phyloP scores from a whole-genome alignment of 208 protist genomes.

The Porcisia deanei region DNA sequence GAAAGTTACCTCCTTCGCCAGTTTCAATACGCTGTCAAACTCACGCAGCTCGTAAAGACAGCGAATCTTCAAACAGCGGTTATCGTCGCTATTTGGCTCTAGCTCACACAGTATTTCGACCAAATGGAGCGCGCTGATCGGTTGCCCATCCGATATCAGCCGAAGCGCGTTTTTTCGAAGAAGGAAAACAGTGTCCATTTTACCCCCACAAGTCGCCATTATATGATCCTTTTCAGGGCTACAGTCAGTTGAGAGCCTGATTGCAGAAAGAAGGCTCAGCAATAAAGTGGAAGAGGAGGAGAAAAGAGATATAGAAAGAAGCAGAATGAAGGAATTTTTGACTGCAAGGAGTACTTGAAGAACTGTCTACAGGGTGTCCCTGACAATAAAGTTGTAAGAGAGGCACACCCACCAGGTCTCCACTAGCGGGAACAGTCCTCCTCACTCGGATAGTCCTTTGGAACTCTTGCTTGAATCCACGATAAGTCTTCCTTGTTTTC shows the following conservation, averaged over 20 bases:
- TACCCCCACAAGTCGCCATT: background rate
- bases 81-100: slow-evolving; percentile 26
- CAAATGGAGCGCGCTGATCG: slow-evolving; percentile 63
- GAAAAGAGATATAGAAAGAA: background rate
- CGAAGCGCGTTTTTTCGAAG: slow-evolving; percentile 30
- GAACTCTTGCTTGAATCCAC: background rate
- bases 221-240: background rate
- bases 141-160: slow-evolving; percentile 55
- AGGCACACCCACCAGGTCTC: background rate
- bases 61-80: slow-evolving; percentile 47
- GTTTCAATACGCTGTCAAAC: slow-evolving; percentile 61
- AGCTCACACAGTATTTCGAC: slow-evolving; percentile 67
- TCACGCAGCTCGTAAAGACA: slow-evolving; percentile 67
- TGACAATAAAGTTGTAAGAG: background rate
- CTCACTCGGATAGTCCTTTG: too few relatives aligned
- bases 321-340: background rate
- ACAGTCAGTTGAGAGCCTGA: background rate
- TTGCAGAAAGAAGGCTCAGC: background rate
- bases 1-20: slow-evolving; percentile 35
- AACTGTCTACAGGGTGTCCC: background rate
- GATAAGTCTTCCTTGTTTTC: background rate
- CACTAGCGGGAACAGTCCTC: background rate
- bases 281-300: background rate
- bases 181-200: slow-evolving; percentile 19
- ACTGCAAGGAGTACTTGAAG: background rate